Base-by-base conservation (phyloP, 148 eudicot genomes). In the Salicornia ramosissima region DNA sequence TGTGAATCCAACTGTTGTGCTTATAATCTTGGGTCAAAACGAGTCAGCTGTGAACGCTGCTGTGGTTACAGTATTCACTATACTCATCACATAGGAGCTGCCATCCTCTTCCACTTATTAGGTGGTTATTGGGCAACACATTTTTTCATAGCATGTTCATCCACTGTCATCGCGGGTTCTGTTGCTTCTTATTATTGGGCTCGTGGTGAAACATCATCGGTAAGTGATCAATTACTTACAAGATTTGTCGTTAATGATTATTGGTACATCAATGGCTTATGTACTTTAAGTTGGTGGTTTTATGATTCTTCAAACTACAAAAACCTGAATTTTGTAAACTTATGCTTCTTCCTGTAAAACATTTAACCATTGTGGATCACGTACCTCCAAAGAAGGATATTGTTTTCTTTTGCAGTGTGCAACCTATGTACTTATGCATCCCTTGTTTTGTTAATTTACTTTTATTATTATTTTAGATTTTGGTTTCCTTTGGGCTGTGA, bases 131-230 rank as follows among this genome's bases (percentile, higher is more conserved):
- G 98, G 98, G 97, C 89, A n/a, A 94, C 97, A 21, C 89, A 87
- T 59, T 94, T 94, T 80, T 74, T 90, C 66, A 71, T 72, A 43
- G 98, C 96, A 24, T 85, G 87, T 69, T 94, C 96, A 15, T 86
- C 98, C 51, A 94, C 98, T 6, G 96, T 90, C 15, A 84, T 94
- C 66, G 98, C 98, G 1, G 98, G 98, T 25, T 90, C 98, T 50
- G 98, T 94, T 73, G 98, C 98, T 87, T 88, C 98, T 47, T 94
- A 94, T 71, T 94, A 94, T 74, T 94, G 98, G 98, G 87, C 92
- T 65, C 88, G 85, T 56, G 97, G 97, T 45, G 96, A 85, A 71
- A 65, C 88, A 16, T 81, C 88, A 16, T 81, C 88, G 79, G 98
- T 94, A 68, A 86, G 96, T 64, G 68, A 66, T 69, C 31, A 22